Evolutionary conservation across 2,329 filamentous ascomycete genomes (phyloP), one percentile per base, ranked within the genome.

Genomic region (Sarocladiaceae sp.): DNA sequence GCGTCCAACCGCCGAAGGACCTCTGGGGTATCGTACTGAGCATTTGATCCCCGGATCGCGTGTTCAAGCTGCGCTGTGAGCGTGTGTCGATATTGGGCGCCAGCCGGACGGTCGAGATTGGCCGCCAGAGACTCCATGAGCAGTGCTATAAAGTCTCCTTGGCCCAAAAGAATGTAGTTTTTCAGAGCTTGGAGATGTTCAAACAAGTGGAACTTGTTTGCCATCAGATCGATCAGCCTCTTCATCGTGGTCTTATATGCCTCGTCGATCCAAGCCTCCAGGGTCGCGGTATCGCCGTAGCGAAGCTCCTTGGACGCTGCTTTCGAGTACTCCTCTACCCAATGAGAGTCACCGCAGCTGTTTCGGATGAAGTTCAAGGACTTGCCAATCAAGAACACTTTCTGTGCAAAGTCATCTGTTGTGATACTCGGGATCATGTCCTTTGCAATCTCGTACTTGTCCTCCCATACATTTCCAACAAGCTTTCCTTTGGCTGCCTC

Each of bases 181-280:
- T 97, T 99, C 46, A 99, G 77, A 0, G 93, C 94, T 55, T 86
- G 83, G 1, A 99, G 77, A 66, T 99, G 95, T 52, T 95, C 88
- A 62, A 97, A 96, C 0, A 99, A 77, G 58, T 93, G 90, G 71
- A 99, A 99, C 63, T 97, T 97, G 59, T 86, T 86, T 50, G 87
- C 88, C 93, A 99, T 97, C 52, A 99, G 80, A 64, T 92, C 80
- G 61, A 96, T 95, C 25, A 97, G 78, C 13, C 93, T 87, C 53
- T 90, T 90, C 93, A 99, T 99, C 5, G 95, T 97, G 0, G 90
- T 94, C 69, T 96, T 96, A 74, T 99, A 96, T 2, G 95, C 94
- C 61, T 97, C 90, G 60, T 97, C 94, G 60, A 99, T 99, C 70
- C 90, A 97, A 1, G 84, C 83, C 66, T 96, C 92, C 1, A 99